Evolutionary conservation across 1,284 basidiomycete species (phyloP).

Genomic region (Blastosporella zonata): DNA sequence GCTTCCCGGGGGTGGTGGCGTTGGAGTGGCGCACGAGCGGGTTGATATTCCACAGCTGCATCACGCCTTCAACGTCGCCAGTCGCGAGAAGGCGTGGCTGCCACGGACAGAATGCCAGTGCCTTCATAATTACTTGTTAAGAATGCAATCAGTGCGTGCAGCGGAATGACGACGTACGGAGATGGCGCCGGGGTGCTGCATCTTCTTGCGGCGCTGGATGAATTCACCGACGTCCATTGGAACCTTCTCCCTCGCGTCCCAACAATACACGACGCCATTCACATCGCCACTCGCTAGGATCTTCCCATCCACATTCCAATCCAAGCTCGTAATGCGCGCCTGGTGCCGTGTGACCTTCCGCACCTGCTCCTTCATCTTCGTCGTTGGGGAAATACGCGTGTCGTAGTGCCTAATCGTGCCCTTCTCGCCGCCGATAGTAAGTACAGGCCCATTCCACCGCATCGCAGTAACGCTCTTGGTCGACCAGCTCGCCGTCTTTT

Average conservation of each 20-base stretch:
- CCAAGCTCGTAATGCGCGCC: conserved; percentile 41
- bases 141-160: conserved; percentile 5
- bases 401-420: conserved; percentile 55
- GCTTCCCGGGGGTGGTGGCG: conserved; percentile 52
- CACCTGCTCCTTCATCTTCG: conserved; percentile 52
- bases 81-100: conserved; percentile 80
- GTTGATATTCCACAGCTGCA: conserved; percentile 73
- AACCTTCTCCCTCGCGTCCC: conserved; percentile 45
- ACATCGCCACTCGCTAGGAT: conserved; percentile 53
- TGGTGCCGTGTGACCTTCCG: conserved; percentile 50
- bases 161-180: conserved; percentile 41
- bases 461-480: conserved; percentile 45
- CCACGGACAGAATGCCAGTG: conserved; percentile 92
- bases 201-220: conserved; percentile 50
- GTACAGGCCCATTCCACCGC: conserved; percentile 44
- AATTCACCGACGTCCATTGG: conserved; percentile 56
- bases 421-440: conserved; percentile 46
- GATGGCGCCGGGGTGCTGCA: conserved; percentile 53
- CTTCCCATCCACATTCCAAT: conserved; percentile 48
- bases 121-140: conserved; percentile 41
- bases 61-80: conserved; percentile 79
- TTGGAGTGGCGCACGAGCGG: conserved; percentile 46
- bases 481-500: conserved; percentile 40
- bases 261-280: conserved; percentile 48
- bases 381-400: conserved; percentile 39